A percentile compares a stretch with the other conserved stretches of the same genome.
phyloP scores from a whole-genome alignment of 2,329 filamentous ascomycete genomes.

The Phaeosphaeriaceae sp. region DNA sequence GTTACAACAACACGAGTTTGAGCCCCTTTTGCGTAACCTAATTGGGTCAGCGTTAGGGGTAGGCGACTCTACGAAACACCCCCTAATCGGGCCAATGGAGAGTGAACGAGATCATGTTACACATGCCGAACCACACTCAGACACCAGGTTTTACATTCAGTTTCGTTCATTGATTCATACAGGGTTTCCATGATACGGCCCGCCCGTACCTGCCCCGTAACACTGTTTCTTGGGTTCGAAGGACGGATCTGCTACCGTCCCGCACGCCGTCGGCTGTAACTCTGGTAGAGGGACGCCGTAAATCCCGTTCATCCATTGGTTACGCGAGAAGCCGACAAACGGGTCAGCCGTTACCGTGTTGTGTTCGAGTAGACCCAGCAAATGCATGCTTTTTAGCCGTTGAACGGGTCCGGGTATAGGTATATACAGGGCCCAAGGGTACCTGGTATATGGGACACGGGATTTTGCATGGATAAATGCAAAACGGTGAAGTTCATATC shows the following conservation, averaged over 20 bases:
- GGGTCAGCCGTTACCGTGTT: constrained; percentile 15
- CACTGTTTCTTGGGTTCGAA: neutral
- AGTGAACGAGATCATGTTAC: too few species aligned
- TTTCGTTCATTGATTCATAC: too few species aligned
- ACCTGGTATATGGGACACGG: neutral
- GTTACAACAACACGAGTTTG: too few species aligned
- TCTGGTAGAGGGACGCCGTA: neutral
- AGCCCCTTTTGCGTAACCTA: too few species aligned
- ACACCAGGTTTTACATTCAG: too few species aligned
- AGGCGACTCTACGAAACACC: too few species aligned
- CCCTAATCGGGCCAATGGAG: too few species aligned
- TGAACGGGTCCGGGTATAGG: neutral
- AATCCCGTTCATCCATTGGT: constrained; percentile 6
- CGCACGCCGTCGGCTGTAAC: neutral
- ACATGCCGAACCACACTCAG: too few species aligned
- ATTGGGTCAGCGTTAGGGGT: too few species aligned
- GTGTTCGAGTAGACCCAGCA: neutral
- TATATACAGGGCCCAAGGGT: constrained; percentile 12
- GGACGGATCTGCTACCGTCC: neutral
- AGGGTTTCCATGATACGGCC: neutral
- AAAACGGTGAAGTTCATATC: too few species aligned
- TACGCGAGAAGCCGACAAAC: constrained; percentile 1
- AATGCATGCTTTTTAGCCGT: constrained; percentile 14
- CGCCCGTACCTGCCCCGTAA: neutral
- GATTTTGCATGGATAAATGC: neutral